Percentiles rank a stretch among this genome's conserved stretches.
These are phyloP conservation scores for Clavulina sp. DNA, from an alignment of 768 basidiomycete genomes.

Conservation along the genomic window DNA sequence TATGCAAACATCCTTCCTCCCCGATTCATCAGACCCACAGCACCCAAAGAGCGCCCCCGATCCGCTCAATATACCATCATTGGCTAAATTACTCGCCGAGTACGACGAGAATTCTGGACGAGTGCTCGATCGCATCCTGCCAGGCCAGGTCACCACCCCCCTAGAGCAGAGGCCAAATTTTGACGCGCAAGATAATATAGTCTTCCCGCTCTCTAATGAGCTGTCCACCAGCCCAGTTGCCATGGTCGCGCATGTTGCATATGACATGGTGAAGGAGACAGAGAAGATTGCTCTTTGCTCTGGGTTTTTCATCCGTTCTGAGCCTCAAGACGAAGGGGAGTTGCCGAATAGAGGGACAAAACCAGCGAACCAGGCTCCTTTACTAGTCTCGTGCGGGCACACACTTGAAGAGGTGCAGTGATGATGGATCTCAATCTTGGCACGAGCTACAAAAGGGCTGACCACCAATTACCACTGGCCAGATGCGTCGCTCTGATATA, in stretches of 20 bases:
- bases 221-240: too few relatives aligned
- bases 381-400: slow-evolving; percentile 42
- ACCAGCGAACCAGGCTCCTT: slow-evolving; percentile 14
- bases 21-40: background rate
- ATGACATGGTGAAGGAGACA: slow-evolving; percentile 19
- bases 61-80: background rate
- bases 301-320: slow-evolving; percentile 33
- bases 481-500: slow-evolving; percentile 24
- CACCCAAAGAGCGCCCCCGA: background rate
- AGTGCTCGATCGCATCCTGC: background rate
- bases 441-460: background rate
- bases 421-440: slow-evolving; percentile 11
- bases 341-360: too few relatives aligned
- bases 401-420: slow-evolving; percentile 40
- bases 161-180: background rate
- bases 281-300: slow-evolving; percentile 36
- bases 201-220: too few relatives aligned
- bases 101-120: background rate
- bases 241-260: slow-evolving; percentile 35
- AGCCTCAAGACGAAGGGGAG: background rate
- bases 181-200: background rate
- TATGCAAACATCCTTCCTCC: background rate
- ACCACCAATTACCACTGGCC: background rate
- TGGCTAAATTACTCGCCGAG: background rate
- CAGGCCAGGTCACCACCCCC: background rate